Percentiles rank a stretch among this genome's conserved stretches.
phyloP scores from a whole-genome alignment of 805 yeast genomes.

The Scheffersomyces coipomensis region DNA sequence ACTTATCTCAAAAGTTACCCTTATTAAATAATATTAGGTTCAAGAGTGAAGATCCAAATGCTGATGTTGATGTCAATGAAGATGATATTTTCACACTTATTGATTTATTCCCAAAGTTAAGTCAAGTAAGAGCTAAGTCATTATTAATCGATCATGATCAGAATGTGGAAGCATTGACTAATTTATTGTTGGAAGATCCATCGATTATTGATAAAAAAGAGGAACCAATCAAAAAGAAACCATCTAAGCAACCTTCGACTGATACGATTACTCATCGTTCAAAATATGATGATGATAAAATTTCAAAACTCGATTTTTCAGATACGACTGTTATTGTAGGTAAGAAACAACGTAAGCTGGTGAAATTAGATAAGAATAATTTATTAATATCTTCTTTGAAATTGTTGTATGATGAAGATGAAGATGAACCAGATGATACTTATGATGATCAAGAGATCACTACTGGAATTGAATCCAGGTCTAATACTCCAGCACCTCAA shows the following conservation, averaged over 20 bases:
- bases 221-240: constrained; percentile 5
- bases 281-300: constrained; percentile 27
- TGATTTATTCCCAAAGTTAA: constrained; percentile 71
- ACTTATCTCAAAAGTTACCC: constrained; percentile 49
- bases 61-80: constrained; percentile 13
- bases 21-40: constrained; percentile 32
- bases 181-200: constrained; percentile 64
- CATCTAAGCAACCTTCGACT: neutral
- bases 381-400: constrained; percentile 61
- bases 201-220: constrained; percentile 29
- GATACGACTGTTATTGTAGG: constrained; percentile 27
- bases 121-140: constrained; percentile 43
- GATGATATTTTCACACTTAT: constrained; percentile 22
- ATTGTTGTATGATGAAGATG: constrained; percentile 69
- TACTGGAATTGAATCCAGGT: constrained; percentile 17
- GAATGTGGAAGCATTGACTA: constrained; percentile 57
- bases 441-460: constrained; percentile 52
- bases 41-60: constrained; percentile 4
- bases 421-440: constrained; percentile 84
- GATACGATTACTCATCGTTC: constrained; percentile 10
- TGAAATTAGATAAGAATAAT: constrained; percentile 39
- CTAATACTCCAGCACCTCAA: neutral
- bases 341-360: constrained; percentile 20
- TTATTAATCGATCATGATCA: constrained; percentile 48
- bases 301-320: constrained; percentile 24